Percentiles rank a stretch among this genome's conserved stretches.
Conservation (phyloP, 768 basidiomycete genomes). For the Trametes sanguinea region DNA sequence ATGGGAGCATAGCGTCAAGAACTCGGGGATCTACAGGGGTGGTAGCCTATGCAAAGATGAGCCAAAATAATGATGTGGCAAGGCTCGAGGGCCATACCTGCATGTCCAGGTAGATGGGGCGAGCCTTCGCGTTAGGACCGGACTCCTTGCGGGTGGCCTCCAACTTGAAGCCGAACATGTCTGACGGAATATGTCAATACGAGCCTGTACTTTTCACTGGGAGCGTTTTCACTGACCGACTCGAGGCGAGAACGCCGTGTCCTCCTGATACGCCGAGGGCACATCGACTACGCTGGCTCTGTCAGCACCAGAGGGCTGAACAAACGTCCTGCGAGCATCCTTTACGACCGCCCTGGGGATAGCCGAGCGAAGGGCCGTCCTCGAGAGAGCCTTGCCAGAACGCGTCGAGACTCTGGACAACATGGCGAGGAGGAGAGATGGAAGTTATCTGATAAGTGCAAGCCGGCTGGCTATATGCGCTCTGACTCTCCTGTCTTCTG, state of each 20-base stretch:
- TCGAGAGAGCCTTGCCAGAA: constrained; percentile 28
- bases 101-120: constrained; percentile 98
- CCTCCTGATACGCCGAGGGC: constrained; percentile 71
- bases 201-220: no score
- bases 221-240: constrained; percentile 47
- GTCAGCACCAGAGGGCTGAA: constrained; percentile 82
- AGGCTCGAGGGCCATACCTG: constrained; percentile 55
- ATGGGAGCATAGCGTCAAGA: constrained; percentile 95
- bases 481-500: not conserved
- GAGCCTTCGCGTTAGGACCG: constrained; percentile 56
- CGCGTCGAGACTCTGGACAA: constrained; percentile 32
- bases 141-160: constrained; percentile 62
- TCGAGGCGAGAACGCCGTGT: constrained; percentile 67
- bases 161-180: constrained; percentile 89
- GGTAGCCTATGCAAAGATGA: constrained; percentile 65
- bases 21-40: constrained; percentile 98
- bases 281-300: constrained; percentile 82
- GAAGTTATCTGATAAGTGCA: constrained; percentile 32
- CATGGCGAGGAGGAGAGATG: constrained; percentile 29
- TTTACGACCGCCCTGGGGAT: constrained; percentile 13
- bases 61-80: constrained; percentile 1
- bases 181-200: constrained; percentile 39
- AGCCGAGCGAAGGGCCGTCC: constrained; percentile 26
- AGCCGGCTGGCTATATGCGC: not conserved
- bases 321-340: constrained; percentile 56